phyloP scores from a whole-genome alignment of 2,329 filamentous ascomycete species.

The Ophioceras dolichostomum region DNA sequence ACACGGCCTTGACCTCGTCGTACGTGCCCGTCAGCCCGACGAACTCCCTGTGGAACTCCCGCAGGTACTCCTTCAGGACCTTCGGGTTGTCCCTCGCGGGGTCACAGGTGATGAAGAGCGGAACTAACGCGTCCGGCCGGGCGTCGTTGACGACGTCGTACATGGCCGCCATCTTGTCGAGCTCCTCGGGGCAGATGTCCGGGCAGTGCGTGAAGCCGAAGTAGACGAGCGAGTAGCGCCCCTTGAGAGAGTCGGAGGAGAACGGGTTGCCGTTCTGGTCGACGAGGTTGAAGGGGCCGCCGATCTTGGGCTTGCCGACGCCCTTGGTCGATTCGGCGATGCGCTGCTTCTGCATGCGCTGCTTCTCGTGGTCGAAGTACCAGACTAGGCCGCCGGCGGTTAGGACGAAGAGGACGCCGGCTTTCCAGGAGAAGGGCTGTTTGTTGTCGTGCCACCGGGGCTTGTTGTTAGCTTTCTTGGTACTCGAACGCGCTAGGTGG shows the following conservation, averaged over 20 bases:
- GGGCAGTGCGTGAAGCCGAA: constrained; percentile 98
- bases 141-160: constrained; percentile 57
- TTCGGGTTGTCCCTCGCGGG: constrained; percentile 80
- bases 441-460: no score
- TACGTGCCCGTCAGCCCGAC: constrained; percentile 88
- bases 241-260: constrained; percentile 70
- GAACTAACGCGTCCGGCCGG: constrained; percentile 43
- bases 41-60: constrained; percentile 80
- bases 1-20: constrained; percentile 85
- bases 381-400: constrained; percentile 67
- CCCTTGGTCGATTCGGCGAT: constrained; percentile 89
- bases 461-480: constrained; percentile 4
- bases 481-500: not conserved
- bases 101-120: constrained; percentile 93
- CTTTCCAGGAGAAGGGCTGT: constrained; percentile 88
- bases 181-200: constrained; percentile 96
- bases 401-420: constrained; percentile 71
- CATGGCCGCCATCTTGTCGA: constrained; percentile 98
- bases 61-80: constrained; percentile 73
- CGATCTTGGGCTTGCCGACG: constrained; percentile 84
- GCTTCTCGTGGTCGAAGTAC: constrained; percentile 92
- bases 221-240: constrained; percentile 78
- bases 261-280: constrained; percentile 74
- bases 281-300: constrained; percentile 69
- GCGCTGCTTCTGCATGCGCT: constrained; percentile 75